Evolutionary conservation across 2,329 filamentous ascomycete species (phyloP).

Genomic region (Immersiporthe knoxdaviesiana): DNA sequence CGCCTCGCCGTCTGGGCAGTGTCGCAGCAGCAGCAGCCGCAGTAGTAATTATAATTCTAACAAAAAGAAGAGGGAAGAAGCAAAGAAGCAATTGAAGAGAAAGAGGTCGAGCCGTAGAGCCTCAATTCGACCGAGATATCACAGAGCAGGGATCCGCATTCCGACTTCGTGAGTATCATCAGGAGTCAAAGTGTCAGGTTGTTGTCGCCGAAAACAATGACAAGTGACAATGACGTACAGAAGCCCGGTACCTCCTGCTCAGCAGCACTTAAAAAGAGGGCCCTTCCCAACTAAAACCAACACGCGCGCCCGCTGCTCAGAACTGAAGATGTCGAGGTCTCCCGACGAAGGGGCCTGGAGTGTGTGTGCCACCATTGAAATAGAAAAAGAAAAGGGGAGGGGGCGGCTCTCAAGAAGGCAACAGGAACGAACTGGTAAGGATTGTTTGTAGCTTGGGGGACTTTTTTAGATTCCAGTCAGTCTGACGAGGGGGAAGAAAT

Average conservation of each 20-base stretch:
- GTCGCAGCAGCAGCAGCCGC: neutral
- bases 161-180: neutral
- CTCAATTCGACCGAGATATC: neutral
- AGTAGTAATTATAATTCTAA: neutral
- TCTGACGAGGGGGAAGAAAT: neutral
- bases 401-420: neutral
- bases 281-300: neutral
- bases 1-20: neutral
- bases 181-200: neutral
- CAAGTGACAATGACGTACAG: slow-evolving; percentile 12
- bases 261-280: neutral
- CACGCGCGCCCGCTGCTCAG: neutral
- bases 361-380: neutral
- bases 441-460: neutral
- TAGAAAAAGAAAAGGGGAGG: neutral
- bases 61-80: neutral
- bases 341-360: neutral
- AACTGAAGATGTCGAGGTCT: slow-evolving; percentile 7
- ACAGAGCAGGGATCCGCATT: neutral
- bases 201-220: neutral
- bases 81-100: neutral
- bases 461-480: neutral
- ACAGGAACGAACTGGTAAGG: neutral
- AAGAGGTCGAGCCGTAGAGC: neutral
- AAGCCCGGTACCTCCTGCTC: neutral